Evolutionary conservation across 306 rosid genomes (phyloP).

Genomic region (Cicer bijugum): DNA sequence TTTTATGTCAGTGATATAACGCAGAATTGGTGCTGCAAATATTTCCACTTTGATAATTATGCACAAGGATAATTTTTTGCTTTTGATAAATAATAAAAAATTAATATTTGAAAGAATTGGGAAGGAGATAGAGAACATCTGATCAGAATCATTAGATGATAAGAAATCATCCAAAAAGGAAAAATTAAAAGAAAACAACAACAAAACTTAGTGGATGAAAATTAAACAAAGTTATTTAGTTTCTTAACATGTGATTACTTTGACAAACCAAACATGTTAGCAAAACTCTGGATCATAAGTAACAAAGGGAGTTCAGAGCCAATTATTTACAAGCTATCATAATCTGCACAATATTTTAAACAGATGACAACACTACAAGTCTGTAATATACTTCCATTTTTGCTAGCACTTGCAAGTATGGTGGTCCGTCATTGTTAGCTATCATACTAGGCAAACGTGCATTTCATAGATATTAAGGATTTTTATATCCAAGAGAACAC

Average conservation of each 20-base stretch:
- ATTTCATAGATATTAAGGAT: neutral
- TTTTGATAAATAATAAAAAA: slow-evolving; percentile 11
- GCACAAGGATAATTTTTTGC: neutral
- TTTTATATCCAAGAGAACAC: neutral
- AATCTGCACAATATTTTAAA: too few relatives aligned
- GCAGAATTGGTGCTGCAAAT: neutral
- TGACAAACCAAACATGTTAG: too few relatives aligned
- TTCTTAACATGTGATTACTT: neutral
- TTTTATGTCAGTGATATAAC: neutral
- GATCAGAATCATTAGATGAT: too few relatives aligned
- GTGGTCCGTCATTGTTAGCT: too few relatives aligned
- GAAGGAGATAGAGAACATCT: too few relatives aligned
- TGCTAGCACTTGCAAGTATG: too few relatives aligned
- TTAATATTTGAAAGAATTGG: neutral
- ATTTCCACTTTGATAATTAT: neutral
- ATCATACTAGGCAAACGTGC: too few relatives aligned
- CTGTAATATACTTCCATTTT: too few relatives aligned
- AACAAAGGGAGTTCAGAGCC: too few relatives aligned
- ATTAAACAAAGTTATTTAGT: neutral
- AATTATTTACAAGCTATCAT: too few relatives aligned
- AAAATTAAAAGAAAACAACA: slow-evolving; percentile 3
- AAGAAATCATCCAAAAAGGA: neutral
- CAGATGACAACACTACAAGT: too few relatives aligned
- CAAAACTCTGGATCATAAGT: too few relatives aligned
- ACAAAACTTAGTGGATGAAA: neutral